phyloP scores from a whole-genome alignment of 2,329 filamentous ascomycete genomes.

The Phialemoniopsis sp. region DNA sequence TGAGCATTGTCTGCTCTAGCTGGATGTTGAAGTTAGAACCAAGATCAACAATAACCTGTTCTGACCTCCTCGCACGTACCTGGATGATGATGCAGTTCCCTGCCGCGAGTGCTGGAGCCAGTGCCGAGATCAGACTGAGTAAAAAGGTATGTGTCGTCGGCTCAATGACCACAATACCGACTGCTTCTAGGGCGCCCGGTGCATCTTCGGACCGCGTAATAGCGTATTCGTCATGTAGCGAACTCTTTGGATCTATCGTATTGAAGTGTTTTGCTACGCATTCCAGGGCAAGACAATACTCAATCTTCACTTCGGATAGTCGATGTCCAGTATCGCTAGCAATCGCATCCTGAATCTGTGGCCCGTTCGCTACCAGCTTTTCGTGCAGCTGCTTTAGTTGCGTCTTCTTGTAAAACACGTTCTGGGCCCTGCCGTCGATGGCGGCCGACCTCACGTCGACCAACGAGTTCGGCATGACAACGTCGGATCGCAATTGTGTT shows the following conservation, averaged over 20 bases:
- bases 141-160: conserved; percentile 22
- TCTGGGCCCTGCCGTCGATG: conserved; percentile 30
- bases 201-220: conserved; percentile 18
- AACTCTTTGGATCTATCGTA: conserved; percentile 16
- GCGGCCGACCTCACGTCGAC: conserved; percentile 13
- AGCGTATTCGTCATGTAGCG: conserved; percentile 22
- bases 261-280: conserved; percentile 21
- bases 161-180: conserved; percentile 24
- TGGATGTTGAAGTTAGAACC: conserved; percentile 3
- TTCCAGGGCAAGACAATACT: conserved; percentile 22
- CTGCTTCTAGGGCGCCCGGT: conserved; percentile 10
- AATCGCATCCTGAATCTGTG: conserved; percentile 23
- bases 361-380: conserved; percentile 18
- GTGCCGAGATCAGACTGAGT: conserved; percentile 22
- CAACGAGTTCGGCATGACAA: conserved; percentile 2
- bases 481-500: neutral
- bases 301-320: conserved; percentile 24
- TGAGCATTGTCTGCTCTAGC: conserved; percentile 15
- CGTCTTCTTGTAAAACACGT: conserved; percentile 28
- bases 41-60: no score
- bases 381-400: conserved; percentile 31
- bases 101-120: conserved; percentile 27
- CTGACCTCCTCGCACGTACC: no score
- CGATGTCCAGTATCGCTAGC: conserved; percentile 19
- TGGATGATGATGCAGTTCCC: conserved; percentile 29